A percentile compares a stretch with the other conserved stretches of the same genome.
Evolutionary conservation across 371 early-diverging fungal genomes (phyloP).

Genomic region (Mortierella sp.): DNA sequence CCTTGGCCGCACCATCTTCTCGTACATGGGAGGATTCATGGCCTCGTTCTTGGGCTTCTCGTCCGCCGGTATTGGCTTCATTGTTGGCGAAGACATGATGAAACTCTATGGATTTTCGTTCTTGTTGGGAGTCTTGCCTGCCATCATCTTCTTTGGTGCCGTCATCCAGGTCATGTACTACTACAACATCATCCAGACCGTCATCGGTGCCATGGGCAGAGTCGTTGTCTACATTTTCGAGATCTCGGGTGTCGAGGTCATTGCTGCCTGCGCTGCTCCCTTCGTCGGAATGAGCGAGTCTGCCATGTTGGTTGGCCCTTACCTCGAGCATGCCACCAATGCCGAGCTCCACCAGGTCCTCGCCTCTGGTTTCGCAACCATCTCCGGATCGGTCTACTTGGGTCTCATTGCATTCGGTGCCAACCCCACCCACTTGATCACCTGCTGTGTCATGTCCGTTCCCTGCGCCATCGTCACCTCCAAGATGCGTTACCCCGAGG

Average conservation of each 20-base stretch:
- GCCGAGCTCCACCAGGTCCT: conserved; percentile 92
- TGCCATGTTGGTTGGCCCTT: conserved; percentile 87
- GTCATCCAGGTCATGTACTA: conserved; percentile 91
- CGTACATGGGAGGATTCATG: conserved; percentile 76
- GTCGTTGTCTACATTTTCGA: conserved; percentile 78
- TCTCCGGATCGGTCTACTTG: conserved; percentile 87
- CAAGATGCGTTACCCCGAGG: conserved; percentile 91
- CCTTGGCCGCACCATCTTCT: conserved; percentile 85
- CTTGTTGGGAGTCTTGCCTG: conserved; percentile 82
- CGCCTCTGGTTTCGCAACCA: conserved; percentile 92
- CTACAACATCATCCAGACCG: conserved; percentile 86
- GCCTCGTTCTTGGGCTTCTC: conserved; percentile 80
- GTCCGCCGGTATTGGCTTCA: conserved; percentile 71
- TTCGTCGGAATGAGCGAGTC: conserved; percentile 90
- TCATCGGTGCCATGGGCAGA: conserved; percentile 76
- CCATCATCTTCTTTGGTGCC: conserved; percentile 90
- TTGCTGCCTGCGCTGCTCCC: conserved; percentile 91
- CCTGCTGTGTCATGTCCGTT: conserved; percentile 94
- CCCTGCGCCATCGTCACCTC: conserved; percentile 90
- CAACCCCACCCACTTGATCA: conserved; percentile 75
- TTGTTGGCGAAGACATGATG: conserved; percentile 73
- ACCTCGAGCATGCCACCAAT: conserved; percentile 87
- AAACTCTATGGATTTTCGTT: conserved; percentile 61
- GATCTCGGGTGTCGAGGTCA: conserved; percentile 88
- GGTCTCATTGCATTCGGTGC: conserved; percentile 81